Base-by-base conservation (phyloP, 495 filamentous ascomycete species). In the Podospora anserina region DNA sequence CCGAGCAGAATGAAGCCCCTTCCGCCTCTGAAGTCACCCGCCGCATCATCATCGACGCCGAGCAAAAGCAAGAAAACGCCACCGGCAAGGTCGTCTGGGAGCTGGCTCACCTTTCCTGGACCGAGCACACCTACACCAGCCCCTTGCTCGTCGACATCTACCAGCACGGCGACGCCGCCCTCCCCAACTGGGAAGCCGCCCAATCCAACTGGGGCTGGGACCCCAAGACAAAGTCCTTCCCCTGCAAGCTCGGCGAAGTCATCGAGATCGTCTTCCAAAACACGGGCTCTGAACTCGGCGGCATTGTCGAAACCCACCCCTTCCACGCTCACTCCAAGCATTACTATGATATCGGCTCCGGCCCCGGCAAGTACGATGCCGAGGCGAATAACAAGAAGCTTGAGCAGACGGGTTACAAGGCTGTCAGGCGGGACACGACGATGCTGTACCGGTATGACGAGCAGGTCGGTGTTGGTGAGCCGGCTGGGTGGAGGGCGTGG, bases 251-350 rank as follows among this genome's bases (percentile, higher is more conserved):
- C 5, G 86, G 85, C 19, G 87, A 90, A 70, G 84, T 89, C 11
- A 68, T 90, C n/a, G 88, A 90, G 66, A 87, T 89, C 34, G 80
- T 89, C 39, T 78, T 83, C 68, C 79, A 85, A 61, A 87, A 88
- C 70, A 82, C 82, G 9, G 83, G 82, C 0, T 74, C 81, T 7
- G 32, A 49, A 27, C 61, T 57, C 26, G 64, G 72, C n/a, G 86
- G 84, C 6, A 78, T 79, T 2, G 76, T 86, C n/a, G 84, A 88
- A 62, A 78, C 79, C 2, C 88, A 90, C 66, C 88, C 88, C 3
- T 88, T 85, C 75, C 88, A 90, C 70, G 81, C 78, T 0, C 88
- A 89, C 72, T 85, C 87, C 9, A 74, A 81, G 57, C 87, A 88
- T 69, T 82, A 81, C 67, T 89, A 83, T 72, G 87, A 89, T 71